A percentile compares a stretch with the other conserved stretches of the same genome.
Evolutionary conservation across 2,329 filamentous ascomycete genomes (phyloP).

Genomic region (Rutstroemia sp.): DNA sequence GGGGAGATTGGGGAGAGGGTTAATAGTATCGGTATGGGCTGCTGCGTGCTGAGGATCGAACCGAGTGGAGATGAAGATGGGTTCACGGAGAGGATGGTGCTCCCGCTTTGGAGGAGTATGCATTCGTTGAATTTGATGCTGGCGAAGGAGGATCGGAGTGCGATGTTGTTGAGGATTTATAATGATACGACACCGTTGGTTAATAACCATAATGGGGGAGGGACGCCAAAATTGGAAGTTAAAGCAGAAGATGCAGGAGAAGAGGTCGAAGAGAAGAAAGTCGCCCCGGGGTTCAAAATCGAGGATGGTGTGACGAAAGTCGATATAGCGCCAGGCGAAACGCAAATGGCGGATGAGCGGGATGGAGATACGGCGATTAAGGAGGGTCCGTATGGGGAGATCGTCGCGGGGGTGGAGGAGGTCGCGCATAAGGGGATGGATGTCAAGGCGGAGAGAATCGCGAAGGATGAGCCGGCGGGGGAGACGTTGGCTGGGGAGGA

Average conservation of each 20-base stretch:
- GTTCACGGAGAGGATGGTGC: constrained; percentile 70
- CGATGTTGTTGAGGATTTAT: constrained; percentile 85
- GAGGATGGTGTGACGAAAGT: constrained; percentile 21
- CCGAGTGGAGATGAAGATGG: constrained; percentile 57
- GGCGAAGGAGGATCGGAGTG: constrained; percentile 89
- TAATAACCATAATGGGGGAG: constrained; percentile 38
- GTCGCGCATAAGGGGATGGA: constrained; percentile 9
- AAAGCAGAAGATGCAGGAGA: constrained; percentile 7
- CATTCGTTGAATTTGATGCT: constrained; percentile 94
- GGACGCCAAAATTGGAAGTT: constrained; percentile 18
- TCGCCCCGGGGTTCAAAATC: constrained; percentile 15
- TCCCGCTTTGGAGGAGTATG: constrained; percentile 91
- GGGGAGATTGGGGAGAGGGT: constrained; percentile 85
- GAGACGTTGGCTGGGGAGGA: constrained; percentile 12
- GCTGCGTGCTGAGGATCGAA: constrained; percentile 81
- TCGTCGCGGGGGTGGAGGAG: constrained; percentile 16
- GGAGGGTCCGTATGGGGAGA: constrained; percentile 19
- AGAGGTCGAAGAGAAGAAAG: constrained; percentile 1
- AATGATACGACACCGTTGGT: constrained; percentile 82
- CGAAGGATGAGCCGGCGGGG: constrained; percentile 13
- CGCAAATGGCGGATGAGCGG: constrained; percentile 5
- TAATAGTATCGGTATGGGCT: constrained; percentile 76
- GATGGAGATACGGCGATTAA: constrained; percentile 15
- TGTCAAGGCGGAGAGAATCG: constrained; percentile 21
- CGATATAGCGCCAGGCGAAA: constrained; percentile 13